Base-by-base conservation (phyloP, 495 filamentous ascomycete species). In the Filosporella fistucella region DNA sequence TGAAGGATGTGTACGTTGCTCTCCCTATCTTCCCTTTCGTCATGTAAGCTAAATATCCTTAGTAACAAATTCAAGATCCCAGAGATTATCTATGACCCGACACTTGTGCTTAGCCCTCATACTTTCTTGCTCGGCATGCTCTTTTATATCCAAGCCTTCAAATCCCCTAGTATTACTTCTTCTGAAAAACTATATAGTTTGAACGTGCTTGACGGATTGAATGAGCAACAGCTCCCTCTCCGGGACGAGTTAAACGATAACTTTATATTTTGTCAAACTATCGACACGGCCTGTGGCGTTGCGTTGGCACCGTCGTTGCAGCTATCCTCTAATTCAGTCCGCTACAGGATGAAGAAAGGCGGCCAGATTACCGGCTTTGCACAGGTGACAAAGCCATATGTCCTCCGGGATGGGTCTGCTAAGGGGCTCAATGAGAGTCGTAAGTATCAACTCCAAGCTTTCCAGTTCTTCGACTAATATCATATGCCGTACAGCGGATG, bases 11-110 rank as follows among this genome's bases (percentile, higher is more conserved):
- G 51, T 65, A 63, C 38, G 56, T 56, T 38, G 38, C 6, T 23
- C 30, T n/a, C n/a, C n/a, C n/a, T n/a, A n/a, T n/a, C n/a, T n/a
- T n/a, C n/a, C n/a, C n/a, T n/a, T n/a, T n/a, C n/a, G n/a, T n/a
- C n/a, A n/a, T n/a, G n/a, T n/a, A n/a, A n/a, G n/a, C n/a, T 23
- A 2, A 18, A n/a, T 25, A 14, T n/a, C 17, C 24, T 23, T 51
- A 71, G 61, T 20, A 65, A 68, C 45, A 56, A 30, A 21, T 69
- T 66, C 40, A 4, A 21, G 1, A 49, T 67, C 32, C 61, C 59
- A 1, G 56, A 63, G 42, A 62, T 63, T 39, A 62, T 67, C 38
- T 67, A 57, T 49, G 49, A 67, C 29, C 60, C 49, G 13, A 53
- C 47, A 2, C 56, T 64, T 20, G 47, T 59, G 14, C 61, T 66